These are phyloP conservation scores for Isabelozyma gotoi DNA, from an alignment of 805 yeast species.

Conservation along the genomic window DNA sequence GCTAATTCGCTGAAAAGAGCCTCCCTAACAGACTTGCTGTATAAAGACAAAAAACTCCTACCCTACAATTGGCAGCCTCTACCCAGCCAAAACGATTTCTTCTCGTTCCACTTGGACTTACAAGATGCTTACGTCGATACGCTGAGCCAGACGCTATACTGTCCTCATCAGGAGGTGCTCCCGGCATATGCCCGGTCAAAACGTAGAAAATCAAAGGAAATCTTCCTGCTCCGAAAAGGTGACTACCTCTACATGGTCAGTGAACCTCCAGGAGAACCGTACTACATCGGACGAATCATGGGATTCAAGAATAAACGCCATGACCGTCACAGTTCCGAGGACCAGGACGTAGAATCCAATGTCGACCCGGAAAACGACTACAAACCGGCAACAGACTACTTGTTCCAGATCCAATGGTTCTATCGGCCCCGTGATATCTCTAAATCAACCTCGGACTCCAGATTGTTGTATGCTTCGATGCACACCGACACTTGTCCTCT, in stretches of 20 bases:
- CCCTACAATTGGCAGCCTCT: slow-evolving; percentile 56
- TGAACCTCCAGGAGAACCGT: slow-evolving; percentile 95
- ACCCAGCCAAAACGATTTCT: slow-evolving; percentile 31
- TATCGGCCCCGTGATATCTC: slow-evolving; percentile 85
- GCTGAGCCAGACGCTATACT: slow-evolving; percentile 32
- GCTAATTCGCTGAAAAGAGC: slow-evolving; percentile 2
- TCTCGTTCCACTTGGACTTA: slow-evolving; percentile 44
- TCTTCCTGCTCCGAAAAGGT: slow-evolving; percentile 43
- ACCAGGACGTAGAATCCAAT: slow-evolving; percentile 1
- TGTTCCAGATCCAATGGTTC: slow-evolving; percentile 83
- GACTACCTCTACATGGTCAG: slow-evolving; percentile 81
- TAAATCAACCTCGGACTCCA: slow-evolving; percentile 63
- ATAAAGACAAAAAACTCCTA: slow-evolving; percentile 9
- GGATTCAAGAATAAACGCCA: slow-evolving; percentile 49
- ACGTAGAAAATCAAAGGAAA: slow-evolving; percentile 16
- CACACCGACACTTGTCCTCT: slow-evolving; percentile 84
- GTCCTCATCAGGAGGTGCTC: slow-evolving; percentile 30
- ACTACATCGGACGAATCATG: slow-evolving; percentile 80
- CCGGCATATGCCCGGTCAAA: slow-evolving; percentile 1
- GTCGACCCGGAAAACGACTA: not conserved
- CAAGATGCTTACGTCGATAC: slow-evolving; percentile 41
- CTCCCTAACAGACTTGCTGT: not conserved
- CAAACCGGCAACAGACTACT: slow-evolving; percentile 23
- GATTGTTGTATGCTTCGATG: slow-evolving; percentile 80
- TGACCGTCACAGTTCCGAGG: slow-evolving; percentile 2